Conservation (phyloP, 257 asterid genomes). For the Solanum peruvianum region DNA sequence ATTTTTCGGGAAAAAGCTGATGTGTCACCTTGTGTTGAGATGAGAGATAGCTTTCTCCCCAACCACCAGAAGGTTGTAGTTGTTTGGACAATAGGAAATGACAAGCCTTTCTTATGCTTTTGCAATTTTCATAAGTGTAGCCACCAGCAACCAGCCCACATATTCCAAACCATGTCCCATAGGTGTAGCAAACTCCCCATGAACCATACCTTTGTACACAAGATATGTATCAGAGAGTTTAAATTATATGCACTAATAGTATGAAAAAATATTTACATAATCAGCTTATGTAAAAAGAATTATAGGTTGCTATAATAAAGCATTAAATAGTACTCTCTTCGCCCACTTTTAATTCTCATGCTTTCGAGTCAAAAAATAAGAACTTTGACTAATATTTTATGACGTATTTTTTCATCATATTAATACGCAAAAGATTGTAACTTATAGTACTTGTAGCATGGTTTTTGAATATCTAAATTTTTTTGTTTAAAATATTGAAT, state of each 20-base stretch:
- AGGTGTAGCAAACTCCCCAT: constrained; percentile 75
- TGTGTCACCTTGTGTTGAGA: constrained; percentile 41
- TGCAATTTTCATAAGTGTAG: constrained; percentile 30
- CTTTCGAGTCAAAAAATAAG: too few species aligned
- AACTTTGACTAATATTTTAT: too few species aligned
- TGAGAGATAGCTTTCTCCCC: constrained; percentile 78
- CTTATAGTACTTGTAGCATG: too few species aligned
- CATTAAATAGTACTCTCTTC: neutral
- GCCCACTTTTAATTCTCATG: too few species aligned
- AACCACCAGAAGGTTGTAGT: constrained; percentile 51
- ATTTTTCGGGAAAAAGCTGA: too few species aligned
- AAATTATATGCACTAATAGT: neutral
- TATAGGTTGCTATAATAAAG: neutral
- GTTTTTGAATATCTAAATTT: too few species aligned
- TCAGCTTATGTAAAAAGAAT: neutral
- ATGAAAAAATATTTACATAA: neutral
- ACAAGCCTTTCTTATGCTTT: constrained; percentile 44
- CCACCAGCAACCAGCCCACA: constrained; percentile 44
- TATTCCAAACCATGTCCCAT: constrained; percentile 71
- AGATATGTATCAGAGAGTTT: neutral
- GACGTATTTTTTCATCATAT: too few species aligned
- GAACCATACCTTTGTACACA: constrained; percentile 45
- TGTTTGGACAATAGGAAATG: constrained; percentile 57
- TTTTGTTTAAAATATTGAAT: too few species aligned
- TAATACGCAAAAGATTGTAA: too few species aligned